Evolutionary conservation across 1,284 basidiomycete genomes (phyloP), one percentile per base, ranked within the genome.

Genomic region (Acaromyces ingoldii): DNA sequence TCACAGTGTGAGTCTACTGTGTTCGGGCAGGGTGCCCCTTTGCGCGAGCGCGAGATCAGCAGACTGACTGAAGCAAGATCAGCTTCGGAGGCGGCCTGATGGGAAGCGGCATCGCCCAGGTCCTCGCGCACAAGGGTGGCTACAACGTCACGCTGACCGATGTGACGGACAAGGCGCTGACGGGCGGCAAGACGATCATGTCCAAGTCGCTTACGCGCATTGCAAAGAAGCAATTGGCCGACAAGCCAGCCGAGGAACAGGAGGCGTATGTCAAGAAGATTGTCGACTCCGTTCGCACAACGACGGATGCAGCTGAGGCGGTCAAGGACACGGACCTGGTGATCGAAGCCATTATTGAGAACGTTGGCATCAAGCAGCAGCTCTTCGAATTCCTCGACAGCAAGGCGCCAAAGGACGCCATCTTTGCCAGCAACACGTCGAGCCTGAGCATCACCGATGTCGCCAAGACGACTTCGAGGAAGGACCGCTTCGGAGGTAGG

Each of bases 331-430:
- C 80, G 2, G 81, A 83, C 65, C 72, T 82, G 41, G 81, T 82
- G 42, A 77, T 82, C 49, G 82, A 83, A 70, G 82, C 82, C 5
- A 82, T 83, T 55, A 80, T 82, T 56, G 82, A 83, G 65, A 80
- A 79, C 58, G 67, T 83, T 49, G 77, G 79, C 60, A 77, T 80
- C 59, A 82, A 83, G 75, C 77, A 80, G 42, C 79, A 81, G 46
- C 73, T 83, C 34, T 82, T 83, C 55, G 75, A 73, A 11, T 77
- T 78, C 61, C 68, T 83, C 25, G 81, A 83, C 65, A 59, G 53
- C 34, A 76, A 79, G 56, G 80, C 81, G 5, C 77, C 77, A 28
- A 53, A 65, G 39, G 58, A 75, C 37, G 79, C 80, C 47, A 78
- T 82, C 58, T 82, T 83, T 57, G 81, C 81, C 9, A 79, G 77